These are phyloP conservation scores for Trypanosoma boissoni DNA, from an alignment of 208 protist genomes.

Conservation along the genomic window DNA sequence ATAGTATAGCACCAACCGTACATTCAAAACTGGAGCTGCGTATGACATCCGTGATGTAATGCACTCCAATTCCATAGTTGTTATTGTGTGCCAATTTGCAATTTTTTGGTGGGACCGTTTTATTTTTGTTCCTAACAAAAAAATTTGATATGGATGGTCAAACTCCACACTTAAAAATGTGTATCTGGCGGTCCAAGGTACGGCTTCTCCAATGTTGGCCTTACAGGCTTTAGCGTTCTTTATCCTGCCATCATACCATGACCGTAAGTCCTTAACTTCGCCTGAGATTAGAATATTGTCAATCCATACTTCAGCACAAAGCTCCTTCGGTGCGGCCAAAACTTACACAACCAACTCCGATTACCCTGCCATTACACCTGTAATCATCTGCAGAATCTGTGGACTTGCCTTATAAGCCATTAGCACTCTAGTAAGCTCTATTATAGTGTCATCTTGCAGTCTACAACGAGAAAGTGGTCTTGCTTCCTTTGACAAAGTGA, in stretches of 20 bases:
- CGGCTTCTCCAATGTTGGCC: not conserved
- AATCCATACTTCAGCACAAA: slow-evolving; percentile 24
- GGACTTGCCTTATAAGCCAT: slow-evolving; percentile 28
- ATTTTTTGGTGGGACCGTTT: not conserved
- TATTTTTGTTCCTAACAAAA: not conserved
- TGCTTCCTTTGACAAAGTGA: too few relatives aligned
- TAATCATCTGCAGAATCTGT: slow-evolving; percentile 27
- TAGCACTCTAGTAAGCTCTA: slow-evolving; percentile 20
- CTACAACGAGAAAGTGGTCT: not conserved
- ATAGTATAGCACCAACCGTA: not conserved
- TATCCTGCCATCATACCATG: not conserved
- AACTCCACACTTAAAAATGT: not conserved
- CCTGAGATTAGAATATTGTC: slow-evolving; percentile 32
- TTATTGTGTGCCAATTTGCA: not conserved
- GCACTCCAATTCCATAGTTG: not conserved
- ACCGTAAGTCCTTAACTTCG: not conserved
- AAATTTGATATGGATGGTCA: not conserved
- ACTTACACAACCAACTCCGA: slow-evolving; percentile 3
- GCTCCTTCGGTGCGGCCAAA: not conserved
- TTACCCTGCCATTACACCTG: slow-evolving; percentile 15
- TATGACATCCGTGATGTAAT: not conserved
- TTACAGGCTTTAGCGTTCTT: not conserved
- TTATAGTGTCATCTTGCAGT: not conserved
- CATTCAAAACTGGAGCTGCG: not conserved
- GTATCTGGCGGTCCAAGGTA: not conserved